phyloP scores from a whole-genome alignment of 1,284 basidiomycete species.

The Agroathelia rolfsii region DNA sequence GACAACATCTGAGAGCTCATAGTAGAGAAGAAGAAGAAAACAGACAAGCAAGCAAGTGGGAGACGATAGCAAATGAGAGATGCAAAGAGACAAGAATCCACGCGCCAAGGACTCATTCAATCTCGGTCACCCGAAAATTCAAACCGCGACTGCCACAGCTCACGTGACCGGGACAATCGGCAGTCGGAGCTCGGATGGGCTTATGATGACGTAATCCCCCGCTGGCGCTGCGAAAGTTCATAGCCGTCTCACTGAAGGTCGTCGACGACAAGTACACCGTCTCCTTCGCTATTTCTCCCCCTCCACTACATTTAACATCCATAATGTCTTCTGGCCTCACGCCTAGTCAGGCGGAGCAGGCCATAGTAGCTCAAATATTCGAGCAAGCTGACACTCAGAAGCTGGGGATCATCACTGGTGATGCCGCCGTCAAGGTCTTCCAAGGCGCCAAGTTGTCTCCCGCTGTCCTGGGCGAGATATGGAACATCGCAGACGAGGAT shows the following conservation, averaged over 20 bases:
- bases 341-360: slow-evolving; percentile 55
- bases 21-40: slow-evolving; percentile 1
- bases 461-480: slow-evolving; percentile 84
- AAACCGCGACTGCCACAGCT: too few species aligned
- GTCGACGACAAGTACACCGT: too few species aligned
- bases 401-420: slow-evolving; percentile 75
- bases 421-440: slow-evolving; percentile 76
- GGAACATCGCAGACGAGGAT: slow-evolving; percentile 86
- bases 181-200: too few species aligned
- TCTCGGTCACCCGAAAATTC: too few species aligned
- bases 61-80: slow-evolving; percentile 2
- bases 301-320: slow-evolving; percentile 6
- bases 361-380: slow-evolving; percentile 65
- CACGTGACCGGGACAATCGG: too few species aligned
- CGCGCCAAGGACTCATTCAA: too few species aligned
- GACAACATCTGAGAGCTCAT: too few species aligned
- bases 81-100: too few species aligned
- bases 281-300: slow-evolving; percentile 13
- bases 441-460: slow-evolving; percentile 71
- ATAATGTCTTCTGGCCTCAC: slow-evolving; percentile 54
- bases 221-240: too few species aligned
- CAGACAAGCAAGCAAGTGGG: slow-evolving; percentile 5
- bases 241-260: too few species aligned
- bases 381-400: slow-evolving; percentile 61
- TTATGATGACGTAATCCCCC: too few species aligned